Evolutionary conservation across 2,329 filamentous ascomycete species (phyloP).

Genomic region (Aspergillus pseudoviridinutans): DNA sequence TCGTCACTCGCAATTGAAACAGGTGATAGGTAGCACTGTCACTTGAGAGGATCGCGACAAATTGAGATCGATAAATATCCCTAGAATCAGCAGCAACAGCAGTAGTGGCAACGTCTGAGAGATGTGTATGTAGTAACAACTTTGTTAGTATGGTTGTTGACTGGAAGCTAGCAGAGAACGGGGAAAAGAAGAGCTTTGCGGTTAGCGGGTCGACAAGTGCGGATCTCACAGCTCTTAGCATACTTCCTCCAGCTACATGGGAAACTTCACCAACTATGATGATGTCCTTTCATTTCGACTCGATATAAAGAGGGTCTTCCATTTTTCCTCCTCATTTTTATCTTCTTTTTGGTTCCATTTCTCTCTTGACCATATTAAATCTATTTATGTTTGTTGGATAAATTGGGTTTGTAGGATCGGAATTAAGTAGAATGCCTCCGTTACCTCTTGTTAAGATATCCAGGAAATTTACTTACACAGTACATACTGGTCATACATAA

Average conservation of each 20-base stretch:
- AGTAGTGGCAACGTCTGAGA: background rate
- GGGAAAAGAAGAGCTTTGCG: background rate
- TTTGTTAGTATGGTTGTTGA: background rate
- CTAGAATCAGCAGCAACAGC: background rate
- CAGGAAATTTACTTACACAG: no score
- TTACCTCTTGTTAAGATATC: no score
- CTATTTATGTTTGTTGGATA: no score
- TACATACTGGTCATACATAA: no score
- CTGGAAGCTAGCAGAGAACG: background rate
- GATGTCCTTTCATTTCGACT: background rate
- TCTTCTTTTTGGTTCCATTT: no score
- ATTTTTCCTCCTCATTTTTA: no score
- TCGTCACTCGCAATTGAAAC: background rate
- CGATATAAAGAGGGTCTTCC: background rate
- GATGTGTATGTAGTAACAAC: background rate
- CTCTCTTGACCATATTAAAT: no score
- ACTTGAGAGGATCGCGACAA: background rate
- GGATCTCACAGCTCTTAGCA: background rate
- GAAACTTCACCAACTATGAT: no score
- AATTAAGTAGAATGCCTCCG: no score
- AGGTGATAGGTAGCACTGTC: background rate
- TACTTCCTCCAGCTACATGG: background rate
- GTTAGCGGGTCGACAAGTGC: background rate
- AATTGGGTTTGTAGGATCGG: no score
- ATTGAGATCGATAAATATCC: background rate